Evolutionary conservation across 331 rosid genomes (phyloP).

Genomic region (Erythrophleum ivorense): DNA sequence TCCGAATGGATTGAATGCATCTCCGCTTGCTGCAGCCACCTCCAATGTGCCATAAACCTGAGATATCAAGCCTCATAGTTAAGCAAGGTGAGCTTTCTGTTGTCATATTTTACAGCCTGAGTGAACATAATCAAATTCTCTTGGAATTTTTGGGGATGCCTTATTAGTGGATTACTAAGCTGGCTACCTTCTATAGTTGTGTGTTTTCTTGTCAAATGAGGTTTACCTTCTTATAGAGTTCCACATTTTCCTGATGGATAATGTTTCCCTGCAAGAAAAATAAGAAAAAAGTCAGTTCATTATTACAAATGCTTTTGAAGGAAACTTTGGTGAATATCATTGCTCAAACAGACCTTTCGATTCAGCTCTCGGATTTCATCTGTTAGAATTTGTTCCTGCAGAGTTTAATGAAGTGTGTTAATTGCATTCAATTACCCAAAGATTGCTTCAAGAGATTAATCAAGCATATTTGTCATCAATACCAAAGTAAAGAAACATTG

Average conservation of each 20-base stretch:
- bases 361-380: conserved; percentile 68
- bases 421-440: conserved; percentile 22
- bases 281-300: conserved; percentile 6
- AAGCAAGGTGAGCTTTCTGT: conserved; percentile 31
- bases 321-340: conserved; percentile 22
- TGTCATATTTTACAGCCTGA: conserved; percentile 29
- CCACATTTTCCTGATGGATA: conserved; percentile 70
- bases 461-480: conserved; percentile 19
- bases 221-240: conserved; percentile 64
- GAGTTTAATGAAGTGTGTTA: conserved; percentile 39
- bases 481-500: neutral
- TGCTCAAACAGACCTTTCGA: conserved; percentile 52
- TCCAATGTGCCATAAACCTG: conserved; percentile 62
- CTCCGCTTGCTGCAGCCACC: conserved; percentile 42
- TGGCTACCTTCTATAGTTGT: conserved; percentile 52
- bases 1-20: conserved; percentile 49
- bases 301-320: conserved; percentile 7
- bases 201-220: conserved; percentile 51
- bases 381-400: conserved; percentile 74
- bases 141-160: conserved; percentile 24
- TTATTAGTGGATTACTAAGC: conserved; percentile 12
- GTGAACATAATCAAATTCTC: conserved; percentile 30
- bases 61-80: conserved; percentile 40
- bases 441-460: conserved; percentile 14
- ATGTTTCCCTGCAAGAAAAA: conserved; percentile 53